phyloP scores from a whole-genome alignment of 1,139 yeast species.

The Diutina neorugosa region DNA sequence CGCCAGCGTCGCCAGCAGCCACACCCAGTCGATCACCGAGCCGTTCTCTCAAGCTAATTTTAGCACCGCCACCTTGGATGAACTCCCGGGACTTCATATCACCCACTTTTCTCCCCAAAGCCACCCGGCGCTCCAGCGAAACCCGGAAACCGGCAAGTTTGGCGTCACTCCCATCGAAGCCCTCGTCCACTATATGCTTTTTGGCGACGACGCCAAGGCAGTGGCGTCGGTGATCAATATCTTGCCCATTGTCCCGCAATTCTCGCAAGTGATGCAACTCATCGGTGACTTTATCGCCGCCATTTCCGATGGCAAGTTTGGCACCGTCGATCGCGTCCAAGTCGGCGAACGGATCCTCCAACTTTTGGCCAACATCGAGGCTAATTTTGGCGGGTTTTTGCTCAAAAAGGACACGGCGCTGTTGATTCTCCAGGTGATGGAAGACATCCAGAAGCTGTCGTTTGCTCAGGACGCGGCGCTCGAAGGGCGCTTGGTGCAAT shows the following conservation, averaged over 20 bases:
- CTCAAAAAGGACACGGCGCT: constrained; percentile 31
- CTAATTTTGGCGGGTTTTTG: constrained; percentile 27
- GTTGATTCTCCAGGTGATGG: constrained; percentile 22
- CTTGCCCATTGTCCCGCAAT: background rate
- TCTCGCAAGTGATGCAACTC: constrained; percentile 23
- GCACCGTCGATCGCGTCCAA: constrained; percentile 7
- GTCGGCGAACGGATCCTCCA: constrained; percentile 11
- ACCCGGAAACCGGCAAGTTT: constrained; percentile 24
- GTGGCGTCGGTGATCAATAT: background rate
- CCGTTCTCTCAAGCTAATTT: background rate
- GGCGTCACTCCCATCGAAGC: constrained; percentile 40
- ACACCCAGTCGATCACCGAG: background rate
- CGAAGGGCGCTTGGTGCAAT: constrained; percentile 7
- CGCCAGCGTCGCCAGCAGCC: background rate
- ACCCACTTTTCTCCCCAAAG: background rate
- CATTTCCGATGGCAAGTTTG: constrained; percentile 13
- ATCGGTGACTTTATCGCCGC: constrained; percentile 12
- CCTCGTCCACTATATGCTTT: constrained; percentile 60
- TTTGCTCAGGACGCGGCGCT: background rate
- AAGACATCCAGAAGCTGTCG: constrained; percentile 12
- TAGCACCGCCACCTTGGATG: background rate
- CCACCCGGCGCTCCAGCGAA: constrained; percentile 60
- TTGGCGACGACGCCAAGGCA: constrained; percentile 19
- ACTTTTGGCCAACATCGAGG: constrained; percentile 20
- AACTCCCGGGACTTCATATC: background rate